Base-by-base conservation (phyloP, 2,329 filamentous ascomycete genomes). In the Trichophyton verrucosum region DNA sequence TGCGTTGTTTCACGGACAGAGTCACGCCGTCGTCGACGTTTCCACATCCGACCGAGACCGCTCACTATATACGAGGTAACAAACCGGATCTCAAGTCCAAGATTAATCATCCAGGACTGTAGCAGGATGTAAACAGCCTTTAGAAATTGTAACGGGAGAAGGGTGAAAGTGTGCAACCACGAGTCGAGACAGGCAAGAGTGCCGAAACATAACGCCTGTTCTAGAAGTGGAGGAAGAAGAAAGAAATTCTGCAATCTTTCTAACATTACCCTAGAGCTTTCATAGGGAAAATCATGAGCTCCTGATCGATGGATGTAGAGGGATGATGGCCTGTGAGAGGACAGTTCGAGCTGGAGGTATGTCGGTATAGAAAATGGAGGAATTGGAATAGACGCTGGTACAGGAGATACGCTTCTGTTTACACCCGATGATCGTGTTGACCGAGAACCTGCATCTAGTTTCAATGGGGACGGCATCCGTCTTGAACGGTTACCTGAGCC, bases 101-200 rank as follows among this genome's bases (percentile, higher is more conserved):
- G 66, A 22, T 91, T 82, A 38, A 87, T 83, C 1, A 74, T 80
- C 89, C 89, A 95, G 81, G 91, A 97, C 63, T 83, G 81, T 8
- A 84, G 72, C 27, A 99, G 76, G 1, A 97, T 85, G 20, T 83
- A 84, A 0, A 92, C 68, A 0, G 94, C 92, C 62, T 91, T 87
- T 60, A 88, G 73, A 67, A 99, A 97, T 1, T 94, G 83, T 62
- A 99, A 81, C 0, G 94, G 94, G 0, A 99, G 78, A 51, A 99
- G 96, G 0, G 94, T 99, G 68, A 99, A 95, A 0, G 90, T 95
- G 75, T 96, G 94, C 1, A 99, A 82, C 91, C 92, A 99, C 1
- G 92, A 88, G 72, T 99, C 94, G 4, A 99, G 79, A 74, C 94
- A 99, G 5, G 92, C 91, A 38, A 97, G 75, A 0, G 89, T 86